Evolutionary conservation across 495 filamentous ascomycete genomes (phyloP), one percentile per base, ranked within the genome.

Genomic region (Penicillium maclennaniae): DNA sequence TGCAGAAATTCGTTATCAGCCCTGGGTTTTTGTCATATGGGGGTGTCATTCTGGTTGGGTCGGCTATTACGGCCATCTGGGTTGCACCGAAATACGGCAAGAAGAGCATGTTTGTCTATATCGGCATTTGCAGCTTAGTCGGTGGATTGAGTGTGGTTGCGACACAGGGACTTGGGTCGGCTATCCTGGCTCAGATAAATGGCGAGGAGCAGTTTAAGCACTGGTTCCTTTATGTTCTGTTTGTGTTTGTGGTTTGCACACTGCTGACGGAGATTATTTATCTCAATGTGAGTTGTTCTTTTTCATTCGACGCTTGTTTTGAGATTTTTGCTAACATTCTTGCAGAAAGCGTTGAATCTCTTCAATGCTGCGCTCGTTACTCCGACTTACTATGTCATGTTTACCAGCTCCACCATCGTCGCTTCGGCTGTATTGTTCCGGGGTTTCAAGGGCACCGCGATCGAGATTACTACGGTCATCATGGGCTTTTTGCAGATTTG

Each of bases 301-400:
- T 15, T 7, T 17, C 16, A 1, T n/a, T 43, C 25, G 19, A 6
- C 41, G 56, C 25, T 4, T 15, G 20, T 43, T 7, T 28, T 39
- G 17, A 6, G 41, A 36, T 15, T 4, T 17, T 17, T 48, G 31
- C 69, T 78, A 55, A 78, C 58, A 15, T 10, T 16, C n/a, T 34
- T 59, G 59, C 71, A 98, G 93, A 98, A 98, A 97, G 93, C 93
- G 16, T 79, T 98, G 38, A 98, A 98, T 67, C 62, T 98, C 43
- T 98, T 93, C 78, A 98, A 98, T 64, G 95, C 93, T 26, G 93
- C 93, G 1, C 81, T 98, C 52, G 93, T 98, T 47, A 98, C 93
- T 0, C 93, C 93, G 0, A 98, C 93, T 4, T 98, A 98, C 71
- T 98, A 98, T 65, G 93, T 98, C 54, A 91, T 89, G 75, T 98